A percentile compares a stretch with the other conserved stretches of the same genome.
Conservation (phyloP, 1,284 basidiomycete genomes). For the Apiotrichum veenhuisii region DNA sequence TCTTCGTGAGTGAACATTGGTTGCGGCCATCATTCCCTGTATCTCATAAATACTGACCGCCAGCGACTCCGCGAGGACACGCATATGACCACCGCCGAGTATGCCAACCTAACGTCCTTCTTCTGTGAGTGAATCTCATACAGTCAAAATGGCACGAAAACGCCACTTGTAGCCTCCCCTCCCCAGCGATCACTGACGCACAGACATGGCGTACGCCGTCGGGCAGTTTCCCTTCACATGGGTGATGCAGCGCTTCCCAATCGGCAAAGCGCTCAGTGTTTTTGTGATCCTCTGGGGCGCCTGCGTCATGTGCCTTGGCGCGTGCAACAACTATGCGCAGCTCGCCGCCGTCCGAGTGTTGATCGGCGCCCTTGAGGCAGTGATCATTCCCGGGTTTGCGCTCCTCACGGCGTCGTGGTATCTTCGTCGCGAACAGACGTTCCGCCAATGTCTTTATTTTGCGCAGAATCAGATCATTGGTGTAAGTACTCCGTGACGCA, state of each 20-base stretch:
- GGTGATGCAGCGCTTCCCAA: constrained; percentile 20
- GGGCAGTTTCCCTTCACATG: constrained; percentile 20
- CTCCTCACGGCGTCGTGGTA: constrained; percentile 21
- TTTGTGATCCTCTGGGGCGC: constrained; percentile 17
- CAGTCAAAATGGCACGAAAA: too few relatives aligned
- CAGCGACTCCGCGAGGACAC: constrained; percentile 2
- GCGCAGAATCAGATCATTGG: constrained; percentile 21
- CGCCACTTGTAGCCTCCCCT: too few relatives aligned
- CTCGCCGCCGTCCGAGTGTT: constrained; percentile 15
- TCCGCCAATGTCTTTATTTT: constrained; percentile 24
- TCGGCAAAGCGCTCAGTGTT: constrained; percentile 13
- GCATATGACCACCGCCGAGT: constrained; percentile 4
- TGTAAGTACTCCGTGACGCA: too few relatives aligned
- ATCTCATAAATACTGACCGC: background rate
- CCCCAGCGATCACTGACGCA: background rate
- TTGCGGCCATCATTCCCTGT: too few relatives aligned
- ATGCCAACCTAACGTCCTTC: constrained; percentile 15
- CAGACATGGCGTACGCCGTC: constrained; percentile 18
- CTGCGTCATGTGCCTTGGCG: constrained; percentile 6
- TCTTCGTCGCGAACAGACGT: constrained; percentile 14
- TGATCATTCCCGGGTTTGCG: constrained; percentile 28
- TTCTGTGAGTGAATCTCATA: constrained; percentile 16
- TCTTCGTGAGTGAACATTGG: background rate
- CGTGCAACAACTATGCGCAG: constrained; percentile 10
- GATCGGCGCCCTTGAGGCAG: constrained; percentile 22